A percentile compares a stretch with the other conserved stretches of the same genome.
phyloP scores from a whole-genome alignment of 805 yeast genomes.

The Candida lessepsii region DNA sequence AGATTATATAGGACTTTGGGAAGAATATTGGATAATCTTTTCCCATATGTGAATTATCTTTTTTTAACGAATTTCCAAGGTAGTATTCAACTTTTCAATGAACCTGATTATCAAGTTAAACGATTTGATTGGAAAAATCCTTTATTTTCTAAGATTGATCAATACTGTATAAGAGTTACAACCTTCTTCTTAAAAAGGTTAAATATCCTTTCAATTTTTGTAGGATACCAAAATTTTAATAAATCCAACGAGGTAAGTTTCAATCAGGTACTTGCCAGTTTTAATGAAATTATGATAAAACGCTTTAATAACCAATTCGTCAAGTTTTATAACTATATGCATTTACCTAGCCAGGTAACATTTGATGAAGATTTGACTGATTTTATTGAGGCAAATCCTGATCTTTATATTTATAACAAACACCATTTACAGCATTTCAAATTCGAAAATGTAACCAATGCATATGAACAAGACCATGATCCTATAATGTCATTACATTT shows the following conservation, averaged over 20 bases:
- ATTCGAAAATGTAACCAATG: neutral
- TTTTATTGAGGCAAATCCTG: neutral
- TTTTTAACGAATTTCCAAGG: slow-evolving; percentile 25
- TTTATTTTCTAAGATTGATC: slow-evolving; percentile 10
- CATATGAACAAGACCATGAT: neutral
- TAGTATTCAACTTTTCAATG: slow-evolving; percentile 16
- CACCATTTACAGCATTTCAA: slow-evolving; percentile 16
- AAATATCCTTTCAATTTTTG: slow-evolving; percentile 18
- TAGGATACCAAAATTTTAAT: slow-evolving; percentile 17
- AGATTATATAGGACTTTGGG: slow-evolving; percentile 17
- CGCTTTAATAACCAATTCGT: slow-evolving; percentile 16
- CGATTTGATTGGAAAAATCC: neutral
- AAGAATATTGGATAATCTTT: slow-evolving; percentile 19
- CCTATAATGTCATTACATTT: slow-evolving; percentile 8
- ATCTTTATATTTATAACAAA: slow-evolving; percentile 15
- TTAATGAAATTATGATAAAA: slow-evolving; percentile 26
- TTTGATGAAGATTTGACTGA: slow-evolving; percentile 5
- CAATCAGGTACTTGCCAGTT: slow-evolving; percentile 5
- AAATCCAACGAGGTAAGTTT: slow-evolving; percentile 10
- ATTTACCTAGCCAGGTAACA: slow-evolving; percentile 18
- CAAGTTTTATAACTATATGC: slow-evolving; percentile 18
- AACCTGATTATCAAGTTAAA: slow-evolving; percentile 9
- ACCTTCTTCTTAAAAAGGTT: slow-evolving; percentile 23
- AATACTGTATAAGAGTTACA: slow-evolving; percentile 19
- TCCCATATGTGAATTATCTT: slow-evolving; percentile 22